These are phyloP conservation scores for Copromyces sp. DNA, from an alignment of 495 filamentous ascomycete genomes.

Conservation along the genomic window DNA sequence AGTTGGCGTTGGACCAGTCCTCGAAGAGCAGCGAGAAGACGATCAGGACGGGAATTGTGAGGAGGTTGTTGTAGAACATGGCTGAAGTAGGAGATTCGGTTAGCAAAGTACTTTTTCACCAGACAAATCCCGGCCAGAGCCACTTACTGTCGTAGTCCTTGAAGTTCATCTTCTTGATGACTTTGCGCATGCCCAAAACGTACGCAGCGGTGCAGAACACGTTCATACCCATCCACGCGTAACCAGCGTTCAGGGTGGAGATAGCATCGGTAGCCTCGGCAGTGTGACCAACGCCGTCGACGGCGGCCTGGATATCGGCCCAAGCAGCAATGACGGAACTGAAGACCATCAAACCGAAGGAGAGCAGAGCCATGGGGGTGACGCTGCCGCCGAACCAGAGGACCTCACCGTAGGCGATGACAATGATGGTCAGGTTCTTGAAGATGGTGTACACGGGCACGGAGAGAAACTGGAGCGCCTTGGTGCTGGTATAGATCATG, in stretches of 20 bases:
- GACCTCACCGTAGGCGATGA: conserved; percentile 97
- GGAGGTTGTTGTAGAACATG: conserved; percentile 99
- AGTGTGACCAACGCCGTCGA: conserved; percentile 47
- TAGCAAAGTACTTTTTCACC: background rate
- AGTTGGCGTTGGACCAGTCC: conserved; percentile 82
- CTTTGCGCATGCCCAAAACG: conserved; percentile 88
- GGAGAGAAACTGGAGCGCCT: conserved; percentile 91
- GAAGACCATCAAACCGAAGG: conserved; percentile 95
- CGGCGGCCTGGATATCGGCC: conserved; percentile 90
- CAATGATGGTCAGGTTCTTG: conserved; percentile 98
- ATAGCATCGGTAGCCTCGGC: conserved; percentile 62
- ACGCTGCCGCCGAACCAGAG: conserved; percentile 98
- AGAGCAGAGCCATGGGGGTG: conserved; percentile 76
- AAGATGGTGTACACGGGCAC: conserved; percentile 99
- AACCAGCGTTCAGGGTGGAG: conserved; percentile 87
- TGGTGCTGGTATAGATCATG: conserved; percentile 98
- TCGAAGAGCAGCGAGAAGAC: conserved; percentile 74
- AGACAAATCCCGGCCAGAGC: background rate
- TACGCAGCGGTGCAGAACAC: conserved; percentile 92
- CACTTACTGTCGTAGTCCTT: conserved; percentile 97
- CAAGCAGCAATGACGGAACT: conserved; percentile 93
- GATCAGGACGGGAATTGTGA: conserved; percentile 88
- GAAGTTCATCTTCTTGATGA: conserved; percentile 99
- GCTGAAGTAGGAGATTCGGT: conserved; percentile 42
- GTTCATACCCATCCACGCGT: conserved; percentile 97